These are phyloP conservation scores for Bolboschoenus planiculmis DNA, from an alignment of 176 grass and related monocot species.

Conservation along the genomic window DNA sequence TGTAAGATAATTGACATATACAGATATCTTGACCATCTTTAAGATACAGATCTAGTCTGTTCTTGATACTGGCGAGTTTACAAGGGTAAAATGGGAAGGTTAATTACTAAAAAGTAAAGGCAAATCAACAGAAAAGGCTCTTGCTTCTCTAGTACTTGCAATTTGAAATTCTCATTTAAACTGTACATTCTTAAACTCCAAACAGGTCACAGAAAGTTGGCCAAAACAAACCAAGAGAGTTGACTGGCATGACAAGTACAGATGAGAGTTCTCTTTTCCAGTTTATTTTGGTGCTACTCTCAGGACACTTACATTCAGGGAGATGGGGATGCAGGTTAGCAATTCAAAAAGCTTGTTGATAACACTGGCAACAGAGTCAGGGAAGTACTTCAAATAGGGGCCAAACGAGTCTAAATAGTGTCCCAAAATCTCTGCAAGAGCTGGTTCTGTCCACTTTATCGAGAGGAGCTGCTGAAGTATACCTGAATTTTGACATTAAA, in stretches of 20 bases:
- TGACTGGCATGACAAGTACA: background rate
- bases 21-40: background rate
- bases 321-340: slow-evolving; percentile 76
- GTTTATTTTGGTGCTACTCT: background rate
- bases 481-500: slow-evolving; percentile 35
- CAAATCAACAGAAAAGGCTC: background rate
- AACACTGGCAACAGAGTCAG: slow-evolving; percentile 76
- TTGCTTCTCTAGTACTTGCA: slow-evolving; percentile 7
- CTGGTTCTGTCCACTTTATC: slow-evolving; percentile 80
- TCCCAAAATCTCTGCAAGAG: slow-evolving; percentile 60
- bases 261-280: background rate
- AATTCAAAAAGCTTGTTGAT: slow-evolving; percentile 95
- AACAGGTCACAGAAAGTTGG: background rate
- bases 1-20: background rate
- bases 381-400: slow-evolving; percentile 71
- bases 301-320: slow-evolving; percentile 50
- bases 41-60: background rate
- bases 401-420: slow-evolving; percentile 91
- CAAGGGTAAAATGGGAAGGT: background rate
- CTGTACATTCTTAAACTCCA: background rate
- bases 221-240: background rate
- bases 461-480: slow-evolving; percentile 87
- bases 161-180: background rate
- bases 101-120: background rate
- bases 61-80: background rate